phyloP scores from a whole-genome alignment of 2,329 filamentous ascomycete species.

The Metarhizium sp. region DNA sequence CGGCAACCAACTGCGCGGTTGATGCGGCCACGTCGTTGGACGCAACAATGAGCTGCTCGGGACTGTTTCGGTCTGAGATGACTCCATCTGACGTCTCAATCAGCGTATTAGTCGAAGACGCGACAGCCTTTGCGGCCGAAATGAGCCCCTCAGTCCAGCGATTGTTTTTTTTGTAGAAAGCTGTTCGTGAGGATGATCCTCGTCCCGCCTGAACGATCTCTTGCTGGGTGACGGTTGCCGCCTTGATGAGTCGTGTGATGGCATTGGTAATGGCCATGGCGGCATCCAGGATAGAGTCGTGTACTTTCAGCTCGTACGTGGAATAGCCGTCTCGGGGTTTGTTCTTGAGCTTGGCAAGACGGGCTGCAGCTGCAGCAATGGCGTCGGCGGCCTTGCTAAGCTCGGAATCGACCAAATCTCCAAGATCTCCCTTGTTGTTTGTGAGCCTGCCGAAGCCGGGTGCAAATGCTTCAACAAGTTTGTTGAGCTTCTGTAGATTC shows the following conservation, averaged over 20 bases:
- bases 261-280: constrained; percentile 89
- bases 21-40: constrained; percentile 95
- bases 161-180: constrained; percentile 99
- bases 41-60: constrained; percentile 94
- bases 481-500: constrained; percentile 86
- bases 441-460: constrained; percentile 77
- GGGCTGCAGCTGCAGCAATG: constrained; percentile 83
- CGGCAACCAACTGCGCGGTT: constrained; percentile 92
- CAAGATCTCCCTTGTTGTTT: constrained; percentile 73
- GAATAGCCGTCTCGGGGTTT: constrained; percentile 94
- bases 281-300: constrained; percentile 89
- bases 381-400: constrained; percentile 90
- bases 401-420: constrained; percentile 86
- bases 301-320: constrained; percentile 91
- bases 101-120: constrained; percentile 83
- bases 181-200: constrained; percentile 76
- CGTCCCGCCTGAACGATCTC: constrained; percentile 93
- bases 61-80: constrained; percentile 81
- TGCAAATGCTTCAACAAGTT: constrained; percentile 84
- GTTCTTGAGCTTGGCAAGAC: constrained; percentile 85
- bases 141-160: constrained; percentile 97
- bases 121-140: constrained; percentile 93
- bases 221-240: constrained; percentile 83
- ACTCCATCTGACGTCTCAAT: constrained; percentile 98
- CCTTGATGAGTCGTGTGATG: constrained; percentile 89